Percentiles rank a stretch among this genome's conserved stretches.
phyloP scores from a whole-genome alignment of 2,329 filamentous ascomycete genomes.

The Bipolaris sorokiniana region DNA sequence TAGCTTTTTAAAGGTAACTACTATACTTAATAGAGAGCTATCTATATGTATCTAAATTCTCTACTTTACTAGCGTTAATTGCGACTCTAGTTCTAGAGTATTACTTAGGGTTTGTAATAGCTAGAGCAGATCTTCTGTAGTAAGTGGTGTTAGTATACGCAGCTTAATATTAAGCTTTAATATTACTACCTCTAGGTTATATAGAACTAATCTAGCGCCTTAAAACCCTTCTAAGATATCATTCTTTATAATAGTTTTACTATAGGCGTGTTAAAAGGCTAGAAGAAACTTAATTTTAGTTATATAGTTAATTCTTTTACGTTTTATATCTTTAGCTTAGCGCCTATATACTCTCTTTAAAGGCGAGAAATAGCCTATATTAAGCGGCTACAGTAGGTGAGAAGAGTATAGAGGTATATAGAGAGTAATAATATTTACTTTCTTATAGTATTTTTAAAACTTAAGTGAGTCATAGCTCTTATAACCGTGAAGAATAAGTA shows the following conservation, averaged over 20 bases:
- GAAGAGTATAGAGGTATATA: too few relatives aligned
- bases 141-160: constrained; percentile 13
- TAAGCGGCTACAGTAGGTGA: constrained; percentile 2
- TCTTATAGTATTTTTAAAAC: too few relatives aligned
- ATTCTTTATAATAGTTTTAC: constrained; percentile 29
- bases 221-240: constrained; percentile 40
- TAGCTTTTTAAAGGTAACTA: too few relatives aligned
- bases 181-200: constrained; percentile 40
- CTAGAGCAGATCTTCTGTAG: constrained; percentile 5
- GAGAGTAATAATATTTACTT: too few relatives aligned
- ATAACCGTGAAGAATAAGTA: constrained; percentile 3
- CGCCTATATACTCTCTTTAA: too few relatives aligned
- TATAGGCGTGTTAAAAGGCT: constrained; percentile 35
- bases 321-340: constrained; percentile 30
- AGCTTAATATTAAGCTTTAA: too few relatives aligned
- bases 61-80: constrained; percentile 15
- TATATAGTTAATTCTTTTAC: constrained; percentile 39
- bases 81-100: constrained; percentile 5
- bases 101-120: constrained; percentile 21
- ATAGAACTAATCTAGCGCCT: constrained; percentile 43
- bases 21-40: too few relatives aligned
- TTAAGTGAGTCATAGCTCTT: too few relatives aligned
- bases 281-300: constrained; percentile 20
- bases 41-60: too few relatives aligned
- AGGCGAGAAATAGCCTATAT: constrained; percentile 35